Percentiles rank a stretch among this genome's conserved stretches.
These are phyloP conservation scores for Pterocarpus macrocarpus DNA, from an alignment of 306 rosid genomes.

Conservation along the genomic window DNA sequence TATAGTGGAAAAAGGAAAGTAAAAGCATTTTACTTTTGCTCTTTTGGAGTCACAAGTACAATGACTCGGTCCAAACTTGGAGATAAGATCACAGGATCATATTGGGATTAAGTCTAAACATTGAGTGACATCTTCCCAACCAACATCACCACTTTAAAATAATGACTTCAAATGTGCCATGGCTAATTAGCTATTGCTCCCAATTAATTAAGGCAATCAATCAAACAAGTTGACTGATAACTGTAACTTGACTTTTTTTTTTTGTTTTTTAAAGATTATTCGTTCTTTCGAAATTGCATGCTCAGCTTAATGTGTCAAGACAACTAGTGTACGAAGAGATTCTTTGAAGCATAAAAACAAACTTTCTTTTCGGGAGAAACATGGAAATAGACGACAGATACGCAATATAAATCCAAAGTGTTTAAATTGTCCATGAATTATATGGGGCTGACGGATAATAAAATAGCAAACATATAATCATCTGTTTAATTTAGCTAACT, in stretches of 20 bases:
- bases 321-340: not conserved
- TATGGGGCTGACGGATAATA: not conserved
- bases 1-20: not conserved
- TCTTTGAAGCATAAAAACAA: not conserved
- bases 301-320: not conserved
- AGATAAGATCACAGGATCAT: slow-evolving; percentile 15
- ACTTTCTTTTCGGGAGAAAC: not conserved
- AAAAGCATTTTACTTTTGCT: not conserved
- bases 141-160: not conserved
- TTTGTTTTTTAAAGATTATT: not conserved
- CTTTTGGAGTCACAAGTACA: slow-evolving; percentile 21
- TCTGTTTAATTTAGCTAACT: not conserved
- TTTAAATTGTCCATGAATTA: not conserved
- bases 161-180: not conserved
- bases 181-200: not conserved
- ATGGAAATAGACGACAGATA: not conserved
- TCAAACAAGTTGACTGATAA: slow-evolving; percentile 37
- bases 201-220: not conserved
- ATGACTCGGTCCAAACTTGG: slow-evolving; percentile 26
- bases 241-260: not conserved
- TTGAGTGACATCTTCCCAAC: slow-evolving; percentile 27
- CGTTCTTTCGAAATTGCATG: not conserved
- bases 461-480: not conserved
- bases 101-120: not conserved
- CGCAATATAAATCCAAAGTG: not conserved